Evolutionary conservation across 2,329 filamentous ascomycete genomes (phyloP).

Genomic region (Myriosclerotinia curreyana): DNA sequence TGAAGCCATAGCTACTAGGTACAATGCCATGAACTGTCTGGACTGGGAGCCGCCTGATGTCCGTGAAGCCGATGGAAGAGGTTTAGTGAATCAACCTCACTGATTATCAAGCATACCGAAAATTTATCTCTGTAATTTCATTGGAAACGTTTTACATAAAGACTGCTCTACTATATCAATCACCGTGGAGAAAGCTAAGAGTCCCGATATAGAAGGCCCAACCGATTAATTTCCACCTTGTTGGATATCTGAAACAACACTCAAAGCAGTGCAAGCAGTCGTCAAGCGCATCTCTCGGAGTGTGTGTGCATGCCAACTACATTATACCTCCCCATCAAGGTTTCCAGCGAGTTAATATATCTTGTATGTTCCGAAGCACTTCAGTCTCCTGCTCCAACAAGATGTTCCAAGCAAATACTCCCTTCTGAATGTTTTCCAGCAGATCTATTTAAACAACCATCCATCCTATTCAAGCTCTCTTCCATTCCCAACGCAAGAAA

Average conservation of each 20-base stretch:
- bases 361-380: not conserved
- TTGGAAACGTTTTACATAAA: not conserved
- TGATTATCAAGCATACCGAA: not conserved
- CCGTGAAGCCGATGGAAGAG: no score
- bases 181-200: not conserved
- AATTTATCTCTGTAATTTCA: not conserved
- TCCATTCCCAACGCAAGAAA: not conserved
- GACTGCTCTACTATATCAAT: not conserved
- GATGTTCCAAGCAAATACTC: no score
- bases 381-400: not conserved
- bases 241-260: not conserved
- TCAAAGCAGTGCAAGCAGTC: not conserved
- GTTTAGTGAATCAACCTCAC: not conserved
- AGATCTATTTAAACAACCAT: not conserved
- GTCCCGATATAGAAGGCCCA: not conserved
- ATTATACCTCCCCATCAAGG: not conserved
- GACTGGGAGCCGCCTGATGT: no score
- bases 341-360: no score
- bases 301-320: no score
- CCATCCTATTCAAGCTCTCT: not conserved
- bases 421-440: not conserved
- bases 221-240: not conserved
- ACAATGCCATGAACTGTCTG: no score
- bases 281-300: not conserved
- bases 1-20: no score